These are phyloP conservation scores for Lagerstroemia speciosa DNA, from an alignment of 345 rosid genomes.

Conservation along the genomic window DNA sequence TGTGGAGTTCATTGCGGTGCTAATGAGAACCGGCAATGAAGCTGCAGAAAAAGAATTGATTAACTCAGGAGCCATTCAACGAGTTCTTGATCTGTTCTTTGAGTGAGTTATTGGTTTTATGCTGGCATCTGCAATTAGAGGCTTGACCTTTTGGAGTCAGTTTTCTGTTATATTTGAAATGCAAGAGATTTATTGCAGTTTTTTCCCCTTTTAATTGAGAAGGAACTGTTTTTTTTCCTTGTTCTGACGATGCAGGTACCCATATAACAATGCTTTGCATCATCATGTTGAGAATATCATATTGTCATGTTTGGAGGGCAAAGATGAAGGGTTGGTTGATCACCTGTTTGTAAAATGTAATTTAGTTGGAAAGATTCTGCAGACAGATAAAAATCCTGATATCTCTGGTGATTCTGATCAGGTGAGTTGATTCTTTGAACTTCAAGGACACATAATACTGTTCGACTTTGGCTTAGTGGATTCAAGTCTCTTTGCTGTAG, in stretches of 20 bases:
- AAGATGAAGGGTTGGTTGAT: conserved; percentile 43
- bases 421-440: conserved; percentile 12
- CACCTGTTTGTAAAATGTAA: conserved; percentile 77
- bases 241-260: conserved; percentile 50
- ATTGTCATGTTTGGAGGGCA: conserved; percentile 75
- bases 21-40: conserved; percentile 71
- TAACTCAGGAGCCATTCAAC: conserved; percentile 64
- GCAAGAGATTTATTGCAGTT: background rate
- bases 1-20: conserved; percentile 95
- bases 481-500: background rate
- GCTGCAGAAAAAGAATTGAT: conserved; percentile 75
- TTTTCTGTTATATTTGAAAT: conserved; percentile 20
- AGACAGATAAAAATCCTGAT: conserved; percentile 53
- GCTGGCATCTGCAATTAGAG: no score
- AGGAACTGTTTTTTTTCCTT: background rate
- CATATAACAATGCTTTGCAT: conserved; percentile 88
- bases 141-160: no score
- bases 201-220: background rate
- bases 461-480: no score
- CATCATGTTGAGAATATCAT: conserved; percentile 91
- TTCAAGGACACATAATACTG: background rate
- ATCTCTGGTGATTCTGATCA: conserved; percentile 40
- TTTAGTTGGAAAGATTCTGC: conserved; percentile 62
- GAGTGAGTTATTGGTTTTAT: conserved; percentile 45
- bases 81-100: conserved; percentile 74